phyloP scores from a whole-genome alignment of 2,329 filamentous ascomycete species.

The Meredithiella fracta region DNA sequence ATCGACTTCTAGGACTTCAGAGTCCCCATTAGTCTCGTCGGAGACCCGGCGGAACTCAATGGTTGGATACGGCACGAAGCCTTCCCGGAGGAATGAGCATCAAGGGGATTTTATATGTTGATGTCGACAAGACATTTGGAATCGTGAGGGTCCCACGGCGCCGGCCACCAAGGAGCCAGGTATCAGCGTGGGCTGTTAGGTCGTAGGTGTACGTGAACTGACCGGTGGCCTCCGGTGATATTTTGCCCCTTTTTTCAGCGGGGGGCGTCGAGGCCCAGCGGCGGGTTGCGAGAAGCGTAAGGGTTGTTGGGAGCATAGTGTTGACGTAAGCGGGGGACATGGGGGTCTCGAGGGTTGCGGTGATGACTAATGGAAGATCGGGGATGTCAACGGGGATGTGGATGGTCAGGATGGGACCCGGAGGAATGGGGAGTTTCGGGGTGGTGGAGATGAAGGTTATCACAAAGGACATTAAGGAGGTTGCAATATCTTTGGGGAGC shows the following conservation, averaged over 20 bases:
- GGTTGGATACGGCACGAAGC: conserved; percentile 58
- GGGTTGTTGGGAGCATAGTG: conserved; percentile 48
- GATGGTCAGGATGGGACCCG: conserved; percentile 35
- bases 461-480: conserved; percentile 21
- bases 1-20: conserved; percentile 48
- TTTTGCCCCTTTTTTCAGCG: neutral
- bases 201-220: conserved; percentile 55
- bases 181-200: conserved; percentile 53
- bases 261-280: conserved; percentile 38
- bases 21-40: conserved; percentile 26
- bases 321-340: conserved; percentile 22
- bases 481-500: neutral
- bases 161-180: conserved; percentile 74
- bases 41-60: conserved; percentile 49
- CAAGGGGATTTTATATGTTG: conserved; percentile 37
- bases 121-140: conserved; percentile 18
- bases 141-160: conserved; percentile 63
- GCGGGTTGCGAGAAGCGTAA: conserved; percentile 44
- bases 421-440: conserved; percentile 20
- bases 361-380: conserved; percentile 66
- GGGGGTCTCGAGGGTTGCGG: conserved; percentile 42
- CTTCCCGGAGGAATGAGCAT: conserved; percentile 69
- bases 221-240: conserved; percentile 13
- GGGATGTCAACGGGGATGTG: conserved; percentile 83
- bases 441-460: conserved; percentile 22